Conservation (phyloP, 169 alveolate species). For the Plasmodium yoelii region DNA sequence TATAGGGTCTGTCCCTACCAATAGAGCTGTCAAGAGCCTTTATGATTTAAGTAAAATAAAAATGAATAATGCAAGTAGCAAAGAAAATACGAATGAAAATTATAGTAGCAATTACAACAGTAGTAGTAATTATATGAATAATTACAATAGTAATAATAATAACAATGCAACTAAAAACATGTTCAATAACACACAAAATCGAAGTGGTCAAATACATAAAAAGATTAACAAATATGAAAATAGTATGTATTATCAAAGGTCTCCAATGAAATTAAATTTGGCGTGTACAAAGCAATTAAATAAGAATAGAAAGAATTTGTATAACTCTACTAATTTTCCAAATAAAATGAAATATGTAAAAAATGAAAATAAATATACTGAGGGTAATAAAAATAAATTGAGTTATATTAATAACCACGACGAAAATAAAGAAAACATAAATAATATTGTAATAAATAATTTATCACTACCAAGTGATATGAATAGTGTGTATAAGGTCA, state of each 20-base stretch:
- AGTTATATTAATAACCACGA: not conserved
- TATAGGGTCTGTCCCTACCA: not conserved
- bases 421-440: slow-evolving; percentile 3
- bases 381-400: not conserved
- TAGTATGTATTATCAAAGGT: not conserved
- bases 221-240: not conserved
- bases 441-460: not conserved
- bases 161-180: not conserved
- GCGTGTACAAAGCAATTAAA: slow-evolving; percentile 52
- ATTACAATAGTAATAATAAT: slow-evolving; percentile 5
- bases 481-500: not conserved
- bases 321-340: slow-evolving; percentile 1
- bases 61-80: not conserved
- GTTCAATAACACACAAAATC: not conserved
- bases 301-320: slow-evolving; percentile 9
- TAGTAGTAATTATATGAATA: not conserved
- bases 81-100: not conserved
- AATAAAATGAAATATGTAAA: slow-evolving; percentile 2
- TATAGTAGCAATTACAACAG: not conserved
- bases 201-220: not conserved
- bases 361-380: slow-evolving; percentile 2
- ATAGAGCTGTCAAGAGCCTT: not conserved
- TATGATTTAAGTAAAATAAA: slow-evolving; percentile 15
- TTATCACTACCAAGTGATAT: not conserved
- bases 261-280: slow-evolving; percentile 29